Percentiles rank a stretch among this genome's conserved stretches.
Conservation (phyloP, 202 grass and related monocot species). For the Panicum hallii region DNA sequence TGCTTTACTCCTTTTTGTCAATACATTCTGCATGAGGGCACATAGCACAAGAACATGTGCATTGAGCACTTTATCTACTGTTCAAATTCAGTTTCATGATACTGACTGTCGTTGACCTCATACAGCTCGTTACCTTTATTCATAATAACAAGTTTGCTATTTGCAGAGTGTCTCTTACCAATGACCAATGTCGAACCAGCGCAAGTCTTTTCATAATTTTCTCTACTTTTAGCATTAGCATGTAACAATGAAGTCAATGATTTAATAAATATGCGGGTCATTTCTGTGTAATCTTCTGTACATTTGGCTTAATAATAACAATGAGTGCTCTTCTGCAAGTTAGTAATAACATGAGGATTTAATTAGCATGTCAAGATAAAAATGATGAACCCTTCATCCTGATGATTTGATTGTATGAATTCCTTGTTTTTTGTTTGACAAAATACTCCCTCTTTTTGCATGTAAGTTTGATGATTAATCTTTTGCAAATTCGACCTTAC, state of each 20-base stretch:
- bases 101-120: background rate
- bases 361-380: constrained; percentile 1
- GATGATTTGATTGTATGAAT: background rate
- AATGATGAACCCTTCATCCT: background rate
- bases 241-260: background rate
- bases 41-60: background rate
- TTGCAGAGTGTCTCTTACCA: background rate
- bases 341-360: constrained; percentile 8
- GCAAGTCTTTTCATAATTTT: background rate
- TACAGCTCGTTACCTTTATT: background rate
- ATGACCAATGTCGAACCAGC: background rate
- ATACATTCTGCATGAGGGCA: background rate
- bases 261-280: background rate
- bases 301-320: background rate
- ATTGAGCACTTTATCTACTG: background rate
- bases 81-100: background rate
- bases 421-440: background rate
- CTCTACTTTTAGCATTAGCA: background rate
- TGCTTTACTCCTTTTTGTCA: background rate
- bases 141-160: background rate
- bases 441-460: background rate
- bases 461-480: background rate
- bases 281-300: background rate
- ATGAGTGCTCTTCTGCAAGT: background rate
- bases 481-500: background rate